Conservation (phyloP, 306 rosid species). For the Trifolium pratense region DNA sequence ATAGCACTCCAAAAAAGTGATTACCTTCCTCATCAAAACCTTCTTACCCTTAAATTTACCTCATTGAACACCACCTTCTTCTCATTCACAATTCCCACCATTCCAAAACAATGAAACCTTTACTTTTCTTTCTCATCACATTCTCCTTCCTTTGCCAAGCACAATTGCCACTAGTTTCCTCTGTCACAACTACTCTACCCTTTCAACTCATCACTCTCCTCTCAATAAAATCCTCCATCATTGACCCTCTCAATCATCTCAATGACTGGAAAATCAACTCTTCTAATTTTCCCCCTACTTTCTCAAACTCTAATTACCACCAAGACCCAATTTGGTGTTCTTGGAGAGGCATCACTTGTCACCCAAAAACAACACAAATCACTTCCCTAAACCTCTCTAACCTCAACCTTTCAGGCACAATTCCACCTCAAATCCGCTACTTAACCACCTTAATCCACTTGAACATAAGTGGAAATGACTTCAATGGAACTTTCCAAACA, state of each 20-base stretch:
- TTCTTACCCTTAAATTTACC: slow-evolving; percentile 74
- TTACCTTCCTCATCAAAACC: slow-evolving; percentile 69
- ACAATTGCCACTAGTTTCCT: slow-evolving; percentile 41
- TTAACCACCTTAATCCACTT: slow-evolving; percentile 62
- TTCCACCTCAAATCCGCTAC: slow-evolving; percentile 65
- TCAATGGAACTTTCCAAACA: slow-evolving; percentile 61
- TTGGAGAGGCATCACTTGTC: slow-evolving; percentile 88
- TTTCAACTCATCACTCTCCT: slow-evolving; percentile 68
- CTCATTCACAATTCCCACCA: slow-evolving; percentile 55
- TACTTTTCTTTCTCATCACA: slow-evolving; percentile 52
- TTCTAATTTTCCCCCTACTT: slow-evolving; percentile 22
- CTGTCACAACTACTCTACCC: slow-evolving; percentile 52
- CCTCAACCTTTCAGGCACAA: slow-evolving; percentile 79
- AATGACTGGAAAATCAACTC: slow-evolving; percentile 68
- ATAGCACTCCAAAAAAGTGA: slow-evolving; percentile 90
- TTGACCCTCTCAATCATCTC: slow-evolving; percentile 69
- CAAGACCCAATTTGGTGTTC: slow-evolving; percentile 78
- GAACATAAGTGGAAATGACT: slow-evolving; percentile 75
- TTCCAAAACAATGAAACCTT: slow-evolving; percentile 71
- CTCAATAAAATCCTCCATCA: slow-evolving; percentile 67
- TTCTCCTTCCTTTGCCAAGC: slow-evolving; percentile 50
- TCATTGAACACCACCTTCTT: slow-evolving; percentile 45
- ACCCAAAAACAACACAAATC: slow-evolving; percentile 59
- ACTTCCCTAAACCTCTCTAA: slow-evolving; percentile 70
- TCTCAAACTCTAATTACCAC: slow-evolving; percentile 42